A percentile compares a stretch with the other conserved stretches of the same genome.
Evolutionary conservation across 208 protist genomes (phyloP).

Genomic region (Wallacemonas rigidus): DNA sequence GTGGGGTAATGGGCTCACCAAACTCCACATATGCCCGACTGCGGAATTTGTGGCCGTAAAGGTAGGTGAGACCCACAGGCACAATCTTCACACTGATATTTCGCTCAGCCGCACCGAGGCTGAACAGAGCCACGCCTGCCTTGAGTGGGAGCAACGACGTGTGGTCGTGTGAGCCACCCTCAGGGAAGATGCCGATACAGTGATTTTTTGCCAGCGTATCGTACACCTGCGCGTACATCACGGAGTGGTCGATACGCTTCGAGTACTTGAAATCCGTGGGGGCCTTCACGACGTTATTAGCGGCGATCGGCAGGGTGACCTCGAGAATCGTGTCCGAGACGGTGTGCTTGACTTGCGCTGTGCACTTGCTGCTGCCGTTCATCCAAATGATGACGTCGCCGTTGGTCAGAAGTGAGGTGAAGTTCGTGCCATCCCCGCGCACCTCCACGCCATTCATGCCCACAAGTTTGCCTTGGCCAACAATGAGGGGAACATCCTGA

Average conservation of each 20-base stretch:
- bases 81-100: constrained; percentile 85
- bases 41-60: constrained; percentile 93
- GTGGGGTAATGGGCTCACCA: constrained; percentile 79
- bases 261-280: constrained; percentile 72
- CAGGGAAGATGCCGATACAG: constrained; percentile 96
- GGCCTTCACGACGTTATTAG: constrained; percentile 42
- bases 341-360: constrained; percentile 67
- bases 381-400: constrained; percentile 84
- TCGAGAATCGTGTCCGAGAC: constrained; percentile 71
- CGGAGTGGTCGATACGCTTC: constrained; percentile 89
- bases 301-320: constrained; percentile 74
- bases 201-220: constrained; percentile 78
- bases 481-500: constrained; percentile 82
- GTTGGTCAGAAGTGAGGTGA: constrained; percentile 50
- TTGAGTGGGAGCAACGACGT: constrained; percentile 95
- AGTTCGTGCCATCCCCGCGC: constrained; percentile 69
- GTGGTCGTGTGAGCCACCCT: constrained; percentile 95
- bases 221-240: constrained; percentile 92
- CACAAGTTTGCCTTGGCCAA: constrained; percentile 56
- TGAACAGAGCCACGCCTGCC: constrained; percentile 94
- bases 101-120: constrained; percentile 85
- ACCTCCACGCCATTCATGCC: constrained; percentile 52
- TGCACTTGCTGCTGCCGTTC: constrained; percentile 37
- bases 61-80: constrained; percentile 92
- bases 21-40: constrained; percentile 90